These are phyloP conservation scores for Trametes coccinea DNA, from an alignment of 768 basidiomycete species.

Conservation along the genomic window DNA sequence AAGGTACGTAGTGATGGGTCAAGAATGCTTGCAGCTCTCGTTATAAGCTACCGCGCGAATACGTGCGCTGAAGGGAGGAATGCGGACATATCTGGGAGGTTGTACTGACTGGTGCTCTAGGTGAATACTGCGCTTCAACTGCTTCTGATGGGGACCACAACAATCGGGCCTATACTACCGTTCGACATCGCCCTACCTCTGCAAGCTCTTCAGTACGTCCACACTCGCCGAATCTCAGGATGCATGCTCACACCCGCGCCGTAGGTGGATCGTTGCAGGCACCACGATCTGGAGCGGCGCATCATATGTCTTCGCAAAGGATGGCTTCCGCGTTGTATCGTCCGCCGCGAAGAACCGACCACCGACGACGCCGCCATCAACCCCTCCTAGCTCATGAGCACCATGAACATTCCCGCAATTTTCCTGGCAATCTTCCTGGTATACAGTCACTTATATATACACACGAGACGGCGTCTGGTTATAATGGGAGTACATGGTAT, in stretches of 20 bases:
- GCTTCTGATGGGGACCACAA: slow-evolving; percentile 86
- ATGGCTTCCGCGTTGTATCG: slow-evolving; percentile 60
- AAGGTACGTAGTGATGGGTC: slow-evolving; percentile 51
- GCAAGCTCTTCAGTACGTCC: slow-evolving; percentile 71
- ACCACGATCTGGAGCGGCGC: slow-evolving; percentile 93
- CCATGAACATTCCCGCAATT: not conserved
- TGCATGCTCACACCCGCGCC: not conserved
- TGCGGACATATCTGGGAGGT: not conserved
- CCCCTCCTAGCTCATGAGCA: not conserved
- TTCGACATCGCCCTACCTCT: slow-evolving; percentile 55
- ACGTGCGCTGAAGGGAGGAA: not conserved
- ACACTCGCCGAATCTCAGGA: not conserved
- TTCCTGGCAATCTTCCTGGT: not conserved
- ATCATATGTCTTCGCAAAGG: slow-evolving; percentile 76
- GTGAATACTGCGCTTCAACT: slow-evolving; percentile 93
- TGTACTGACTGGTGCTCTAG: slow-evolving; percentile 39
- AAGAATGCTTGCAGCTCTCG: too few species aligned
- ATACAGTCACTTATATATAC: not conserved
- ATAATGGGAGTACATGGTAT: slow-evolving; percentile 9
- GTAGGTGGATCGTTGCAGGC: slow-evolving; percentile 80
- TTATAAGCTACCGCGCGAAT: not conserved
- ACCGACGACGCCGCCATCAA: slow-evolving; percentile 9
- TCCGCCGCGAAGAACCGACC: slow-evolving; percentile 11
- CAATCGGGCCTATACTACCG: slow-evolving; percentile 77
- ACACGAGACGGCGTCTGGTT: not conserved